Conservation (phyloP, 164 flowering plant genomes). For the Macadamia tetraphylla region DNA sequence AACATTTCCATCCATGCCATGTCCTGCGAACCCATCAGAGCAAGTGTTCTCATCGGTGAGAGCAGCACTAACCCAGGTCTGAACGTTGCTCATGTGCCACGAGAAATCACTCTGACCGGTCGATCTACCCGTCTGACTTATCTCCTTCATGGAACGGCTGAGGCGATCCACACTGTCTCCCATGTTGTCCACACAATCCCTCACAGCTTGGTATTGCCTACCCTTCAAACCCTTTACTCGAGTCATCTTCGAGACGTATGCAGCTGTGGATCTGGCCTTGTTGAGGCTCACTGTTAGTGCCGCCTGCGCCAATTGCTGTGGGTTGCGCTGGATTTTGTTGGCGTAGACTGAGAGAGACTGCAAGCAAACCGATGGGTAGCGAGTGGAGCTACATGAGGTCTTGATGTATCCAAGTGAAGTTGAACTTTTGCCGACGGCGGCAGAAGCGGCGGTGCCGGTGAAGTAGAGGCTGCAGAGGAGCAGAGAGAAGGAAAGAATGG, state of each 20-base stretch:
- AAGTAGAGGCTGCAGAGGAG: background rate
- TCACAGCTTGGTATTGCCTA: conserved; percentile 17
- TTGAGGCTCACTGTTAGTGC: conserved; percentile 24
- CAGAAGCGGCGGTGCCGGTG: background rate
- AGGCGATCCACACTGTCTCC: conserved; percentile 27
- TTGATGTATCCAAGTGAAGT: conserved; percentile 19
- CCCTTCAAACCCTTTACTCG: conserved; percentile 9
- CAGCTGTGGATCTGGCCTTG: conserved; percentile 14
- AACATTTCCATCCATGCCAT: conserved; percentile 5
- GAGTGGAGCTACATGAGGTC: conserved; percentile 24
- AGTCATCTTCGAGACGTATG: conserved; percentile 15
- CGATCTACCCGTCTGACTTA: conserved; percentile 14
- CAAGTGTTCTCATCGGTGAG: conserved; percentile 36
- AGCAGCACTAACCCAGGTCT: conserved; percentile 47
- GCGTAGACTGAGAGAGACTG: conserved; percentile 20
- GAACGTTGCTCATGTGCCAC: conserved; percentile 38
- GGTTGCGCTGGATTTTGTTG: conserved; percentile 17
- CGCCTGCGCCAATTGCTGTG: conserved; percentile 22
- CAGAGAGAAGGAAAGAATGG: background rate
- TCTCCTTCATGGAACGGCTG: conserved; percentile 22
- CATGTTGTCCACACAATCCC: conserved; percentile 30
- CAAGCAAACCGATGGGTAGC: conserved; percentile 24
- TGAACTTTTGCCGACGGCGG: background rate
- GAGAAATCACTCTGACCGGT: conserved; percentile 6
- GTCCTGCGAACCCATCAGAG: conserved; percentile 28